Evolutionary conservation across 352 stramenopile species (phyloP), one percentile per base, ranked within the genome.

Genomic region (Phytopythium ostracodes): DNA sequence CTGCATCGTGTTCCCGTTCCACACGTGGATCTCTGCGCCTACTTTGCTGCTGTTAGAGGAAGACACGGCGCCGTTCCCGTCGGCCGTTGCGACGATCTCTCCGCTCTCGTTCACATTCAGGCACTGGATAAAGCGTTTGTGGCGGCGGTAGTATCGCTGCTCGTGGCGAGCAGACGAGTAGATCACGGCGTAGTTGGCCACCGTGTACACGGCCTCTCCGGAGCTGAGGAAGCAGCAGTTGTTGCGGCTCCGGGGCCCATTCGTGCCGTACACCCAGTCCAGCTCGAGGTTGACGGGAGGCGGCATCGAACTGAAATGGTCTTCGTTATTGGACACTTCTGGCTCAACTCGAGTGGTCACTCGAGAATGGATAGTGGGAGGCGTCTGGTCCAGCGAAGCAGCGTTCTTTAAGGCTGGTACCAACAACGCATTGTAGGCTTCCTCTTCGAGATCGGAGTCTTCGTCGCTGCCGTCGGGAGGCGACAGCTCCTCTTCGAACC

Each of bases 191-290:
- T 88, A 89, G 47, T 86, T 90, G 31, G 79, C 86, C 3, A 92
- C 80, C 15, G 84, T 73, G 64, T 92, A 93, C 14, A 89, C 84
- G 0, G 82, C 62, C 38, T 93, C 83, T 5, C 84, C 76, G 5
- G 71, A 84, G 33, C 54, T 56, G 27, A 91, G 43, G 22, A 88
- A 76, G 0, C 71, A 73, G 24, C 83, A 77, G 0, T 77, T 68
- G 55, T 89, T 86, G 18, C 86, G 72, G 2, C 59, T 62, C 9
- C 70, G 74, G 22, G 77, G 58, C 5, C 75, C 79, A 7, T 74
- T 70, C 24, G 81, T 87, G 12, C 86, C 86, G 40, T 92, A 91
- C 18, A 95, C 76, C 86, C 84, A 93, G 54, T 91, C 81, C 6
- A 94, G 59, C 12, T 77, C 65, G 25, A 93, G 67, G 52, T 92